Base-by-base conservation (phyloP, 2,329 filamentous ascomycete genomes). In the Calonectria hongkongensis region DNA sequence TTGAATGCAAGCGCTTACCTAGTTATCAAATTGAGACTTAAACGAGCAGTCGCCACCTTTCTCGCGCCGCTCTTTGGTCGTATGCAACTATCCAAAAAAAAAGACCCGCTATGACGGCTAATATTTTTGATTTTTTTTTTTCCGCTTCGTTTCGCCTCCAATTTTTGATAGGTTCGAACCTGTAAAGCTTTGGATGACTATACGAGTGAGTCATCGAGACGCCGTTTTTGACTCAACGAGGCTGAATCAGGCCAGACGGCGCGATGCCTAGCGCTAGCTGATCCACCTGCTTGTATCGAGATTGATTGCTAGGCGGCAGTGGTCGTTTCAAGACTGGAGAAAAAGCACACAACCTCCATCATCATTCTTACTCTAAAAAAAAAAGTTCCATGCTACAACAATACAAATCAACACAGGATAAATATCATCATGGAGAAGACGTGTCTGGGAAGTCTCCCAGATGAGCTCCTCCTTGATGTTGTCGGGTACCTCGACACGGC, bases 401-500 rank as follows among this genome's bases (percentile, higher is more conserved):
- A 28, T 13, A 71, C 21, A 36, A 18, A 54, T 39, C 50, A 70
- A 58, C 51, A 43, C 68, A 72, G 63, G 70, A 67, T 43, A 45
- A 64, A 78, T 41, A 39, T 27, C 54, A 28, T 18, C 15, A 82
- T 82, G 76, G 74, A 77, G 63, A 70, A 73, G 16, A 70, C 80
- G 50, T 84, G 76, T 58, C 82, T 90, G 71, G 82, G 83, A 69
- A 81, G 80, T 39, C 84, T 90, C 7, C 88, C 89, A 6, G 84
- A 87, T 75, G 89, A 91, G 71, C 80, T 90, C 67, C 74, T 90
- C 21, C 85, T 89, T 73, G 84, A 89, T 72, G 81, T 91, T 13
- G 74, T 90, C 63, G 82, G 84, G 36, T 81, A 87, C 73, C 79
- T 91, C 56, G 84, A 88, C 72, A 88, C 86, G 12, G 87, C 89